These are phyloP conservation scores for Pachyrhizus erosus DNA, from an alignment of 306 rosid species.

Conservation along the genomic window DNA sequence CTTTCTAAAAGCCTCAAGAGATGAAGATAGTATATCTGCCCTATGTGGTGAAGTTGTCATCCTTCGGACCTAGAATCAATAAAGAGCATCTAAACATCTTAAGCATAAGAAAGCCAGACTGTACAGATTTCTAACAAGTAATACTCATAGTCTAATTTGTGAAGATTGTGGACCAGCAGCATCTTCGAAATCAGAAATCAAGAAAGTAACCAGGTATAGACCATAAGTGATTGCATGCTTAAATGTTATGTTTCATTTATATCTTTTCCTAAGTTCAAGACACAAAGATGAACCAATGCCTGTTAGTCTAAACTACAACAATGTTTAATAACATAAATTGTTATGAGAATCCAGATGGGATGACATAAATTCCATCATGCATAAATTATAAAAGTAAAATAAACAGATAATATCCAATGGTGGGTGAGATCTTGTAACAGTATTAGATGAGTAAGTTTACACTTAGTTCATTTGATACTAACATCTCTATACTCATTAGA, in stretches of 20 bases:
- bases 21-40: conserved; percentile 97
- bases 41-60: conserved; percentile 96
- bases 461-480: conserved; percentile 24
- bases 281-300: conserved; percentile 2
- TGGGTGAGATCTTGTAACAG: conserved; percentile 33
- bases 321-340: conserved; percentile 15
- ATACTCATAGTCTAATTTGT: conserved; percentile 30
- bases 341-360: conserved; percentile 15
- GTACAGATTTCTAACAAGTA: conserved; percentile 30
- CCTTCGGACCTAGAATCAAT: conserved; percentile 82
- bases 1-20: conserved; percentile 95
- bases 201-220: conserved; percentile 30
- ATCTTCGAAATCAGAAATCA: conserved; percentile 33
- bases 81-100: conserved; percentile 38
- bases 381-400: background rate
- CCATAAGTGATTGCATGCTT: conserved; percentile 18
- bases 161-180: conserved; percentile 19
- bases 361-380: conserved; percentile 2
- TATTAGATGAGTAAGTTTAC: conserved; percentile 5
- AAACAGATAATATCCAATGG: conserved; percentile 23
- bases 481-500: background rate
- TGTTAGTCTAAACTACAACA: conserved; percentile 33
- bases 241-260: conserved; percentile 1
- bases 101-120: conserved; percentile 44
- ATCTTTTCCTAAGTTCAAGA: conserved; percentile 20